Conservation (phyloP, 2,329 filamentous ascomycete species). For the Paramyrothecium sp. region DNA sequence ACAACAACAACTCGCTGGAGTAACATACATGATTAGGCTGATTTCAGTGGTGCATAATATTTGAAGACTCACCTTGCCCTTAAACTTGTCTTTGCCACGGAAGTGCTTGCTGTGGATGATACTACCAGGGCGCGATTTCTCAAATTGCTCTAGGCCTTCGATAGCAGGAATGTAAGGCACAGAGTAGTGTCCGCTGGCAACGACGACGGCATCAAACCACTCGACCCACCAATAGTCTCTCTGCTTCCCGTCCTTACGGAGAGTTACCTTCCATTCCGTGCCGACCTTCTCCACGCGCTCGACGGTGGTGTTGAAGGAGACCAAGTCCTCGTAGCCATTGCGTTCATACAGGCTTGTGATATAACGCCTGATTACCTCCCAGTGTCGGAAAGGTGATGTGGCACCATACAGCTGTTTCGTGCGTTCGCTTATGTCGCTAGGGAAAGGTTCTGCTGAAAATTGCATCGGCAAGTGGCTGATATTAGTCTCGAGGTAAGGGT, state of each 20-base stretch:
- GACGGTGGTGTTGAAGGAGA: slow-evolving; percentile 59
- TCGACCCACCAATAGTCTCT: slow-evolving; percentile 63
- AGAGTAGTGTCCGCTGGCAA: slow-evolving; percentile 59
- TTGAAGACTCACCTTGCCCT: slow-evolving; percentile 36
- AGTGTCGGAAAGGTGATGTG: slow-evolving; percentile 61
- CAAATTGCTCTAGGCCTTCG: slow-evolving; percentile 46
- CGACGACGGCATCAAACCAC: slow-evolving; percentile 58
- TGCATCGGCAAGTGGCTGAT: slow-evolving; percentile 59
- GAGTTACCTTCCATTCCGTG: slow-evolving; percentile 50
- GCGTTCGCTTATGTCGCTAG: slow-evolving; percentile 27
- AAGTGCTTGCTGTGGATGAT: slow-evolving; percentile 56
- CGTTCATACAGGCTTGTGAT: slow-evolving; percentile 49
- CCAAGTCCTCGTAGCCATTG: slow-evolving; percentile 49
- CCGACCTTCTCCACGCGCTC: slow-evolving; percentile 53
- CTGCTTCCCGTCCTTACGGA: slow-evolving; percentile 34
- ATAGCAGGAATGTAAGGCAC: slow-evolving; percentile 56
- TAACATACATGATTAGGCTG: neutral
- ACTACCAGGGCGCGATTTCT: slow-evolving; percentile 42
- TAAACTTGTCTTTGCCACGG: slow-evolving; percentile 42
- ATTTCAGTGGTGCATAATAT: neutral
- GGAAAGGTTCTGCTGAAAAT: slow-evolving; percentile 56
- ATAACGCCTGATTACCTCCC: slow-evolving; percentile 55
- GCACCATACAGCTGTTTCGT: slow-evolving; percentile 44
- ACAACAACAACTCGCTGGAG: slow-evolving; percentile 57
- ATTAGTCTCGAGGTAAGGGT: slow-evolving; percentile 65